phyloP scores from a whole-genome alignment of 163 green algal genomes.

The Chloromonas sp. region DNA sequence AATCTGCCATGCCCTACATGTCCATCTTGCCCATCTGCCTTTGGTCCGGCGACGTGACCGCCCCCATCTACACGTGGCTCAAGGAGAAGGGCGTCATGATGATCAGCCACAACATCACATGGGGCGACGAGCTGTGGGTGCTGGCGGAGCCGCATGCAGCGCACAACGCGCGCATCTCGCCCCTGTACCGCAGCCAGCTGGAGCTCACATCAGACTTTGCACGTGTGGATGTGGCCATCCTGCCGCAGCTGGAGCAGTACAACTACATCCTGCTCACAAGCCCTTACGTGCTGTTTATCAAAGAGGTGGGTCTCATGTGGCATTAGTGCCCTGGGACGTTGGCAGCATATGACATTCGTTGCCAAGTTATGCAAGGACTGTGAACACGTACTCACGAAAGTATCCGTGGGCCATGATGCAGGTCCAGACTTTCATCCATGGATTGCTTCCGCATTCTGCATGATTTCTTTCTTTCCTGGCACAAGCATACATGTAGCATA shows the following conservation, averaged over 20 bases:
- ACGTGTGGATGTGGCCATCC: slow-evolving; percentile 36
- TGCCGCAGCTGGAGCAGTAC: slow-evolving; percentile 36
- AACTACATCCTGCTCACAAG: slow-evolving; percentile 34
- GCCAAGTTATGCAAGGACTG: no score
- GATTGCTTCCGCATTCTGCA: no score
- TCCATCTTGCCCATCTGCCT: slow-evolving; percentile 39
- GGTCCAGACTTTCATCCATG: no score
- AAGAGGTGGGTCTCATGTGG: background rate
- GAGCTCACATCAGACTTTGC: slow-evolving; percentile 26
- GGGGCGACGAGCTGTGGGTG: slow-evolving; percentile 16
- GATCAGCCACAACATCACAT: slow-evolving; percentile 19
- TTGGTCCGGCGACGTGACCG: slow-evolving; percentile 26
- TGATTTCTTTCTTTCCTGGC: no score
- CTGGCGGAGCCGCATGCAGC: slow-evolving; percentile 15
- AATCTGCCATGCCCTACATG: slow-evolving; percentile 7
- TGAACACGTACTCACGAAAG: no score
- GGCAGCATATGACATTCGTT: no score
- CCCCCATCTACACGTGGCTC: slow-evolving; percentile 32
- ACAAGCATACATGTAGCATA: no score
- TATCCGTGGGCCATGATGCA: no score
- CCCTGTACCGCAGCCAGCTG: slow-evolving; percentile 14
- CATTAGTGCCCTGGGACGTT: no score
- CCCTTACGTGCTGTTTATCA: background rate
- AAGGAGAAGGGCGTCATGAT: slow-evolving; percentile 20
- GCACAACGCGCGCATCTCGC: slow-evolving; percentile 29